phyloP scores from a whole-genome alignment of 2,329 filamentous ascomycete genomes.

The Paradendryphiella salina region DNA sequence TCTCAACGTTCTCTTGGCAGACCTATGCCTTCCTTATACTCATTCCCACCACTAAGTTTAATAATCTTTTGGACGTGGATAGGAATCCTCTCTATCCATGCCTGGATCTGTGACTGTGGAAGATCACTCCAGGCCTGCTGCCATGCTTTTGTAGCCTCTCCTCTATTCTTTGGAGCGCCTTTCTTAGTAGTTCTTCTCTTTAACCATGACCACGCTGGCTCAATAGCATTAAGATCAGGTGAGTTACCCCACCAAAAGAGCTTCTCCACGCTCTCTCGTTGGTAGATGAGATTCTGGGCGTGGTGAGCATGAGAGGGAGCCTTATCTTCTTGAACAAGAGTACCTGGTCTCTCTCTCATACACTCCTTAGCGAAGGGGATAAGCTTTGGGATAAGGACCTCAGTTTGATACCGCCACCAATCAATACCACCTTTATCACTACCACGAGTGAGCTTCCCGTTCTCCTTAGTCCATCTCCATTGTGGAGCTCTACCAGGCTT shows the following conservation, averaged over 20 bases:
- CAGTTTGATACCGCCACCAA: slow-evolving; percentile 10
- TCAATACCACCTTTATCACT: slow-evolving; percentile 8
- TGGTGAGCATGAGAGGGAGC: slow-evolving; percentile 10
- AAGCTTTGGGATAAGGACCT: slow-evolving; percentile 12
- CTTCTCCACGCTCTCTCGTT: background rate
- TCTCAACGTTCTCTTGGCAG: too few relatives aligned
- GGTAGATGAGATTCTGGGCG: background rate
- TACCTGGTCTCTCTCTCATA: slow-evolving; percentile 6
- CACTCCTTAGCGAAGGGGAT: slow-evolving; percentile 16
- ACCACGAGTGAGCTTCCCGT: slow-evolving; percentile 14
- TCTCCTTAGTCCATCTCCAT: background rate
- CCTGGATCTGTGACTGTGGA: too few relatives aligned
- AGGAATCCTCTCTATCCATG: too few relatives aligned
- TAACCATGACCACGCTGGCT: slow-evolving; percentile 10
- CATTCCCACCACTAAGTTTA: too few relatives aligned
- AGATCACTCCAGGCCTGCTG: too few relatives aligned
- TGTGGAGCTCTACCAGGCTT: slow-evolving; percentile 3
- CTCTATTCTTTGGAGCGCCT: background rate
- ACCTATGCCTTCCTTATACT: too few relatives aligned
- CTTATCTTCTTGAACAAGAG: slow-evolving; percentile 18
- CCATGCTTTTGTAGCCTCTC: too few relatives aligned
- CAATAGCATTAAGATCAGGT: slow-evolving; percentile 16
- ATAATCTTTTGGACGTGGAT: too few relatives aligned
- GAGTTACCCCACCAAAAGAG: slow-evolving; percentile 16
- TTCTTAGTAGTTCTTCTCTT: slow-evolving; percentile 14